Evolutionary conservation across 768 basidiomycete species (phyloP).

Genomic region (Pulveroboletus sp.): DNA sequence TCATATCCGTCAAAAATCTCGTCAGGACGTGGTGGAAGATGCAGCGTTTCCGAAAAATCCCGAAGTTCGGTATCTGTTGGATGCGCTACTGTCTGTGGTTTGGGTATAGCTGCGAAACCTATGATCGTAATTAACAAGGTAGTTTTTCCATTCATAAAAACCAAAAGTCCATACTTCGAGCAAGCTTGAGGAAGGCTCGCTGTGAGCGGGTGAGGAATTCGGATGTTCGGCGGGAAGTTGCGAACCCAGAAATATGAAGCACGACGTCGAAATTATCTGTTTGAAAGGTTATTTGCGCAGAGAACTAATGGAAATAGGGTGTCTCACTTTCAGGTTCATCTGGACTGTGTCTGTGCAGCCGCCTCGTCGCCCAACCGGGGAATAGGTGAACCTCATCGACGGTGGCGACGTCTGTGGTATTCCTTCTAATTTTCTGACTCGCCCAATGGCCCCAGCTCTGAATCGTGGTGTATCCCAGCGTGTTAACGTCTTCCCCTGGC

Average conservation of each 20-base stretch:
- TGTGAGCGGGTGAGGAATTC: conserved; percentile 69
- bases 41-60: conserved; percentile 26
- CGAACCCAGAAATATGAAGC: conserved; percentile 74
- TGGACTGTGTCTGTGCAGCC: conserved; percentile 33
- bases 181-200: conserved; percentile 67
- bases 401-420: conserved; percentile 19
- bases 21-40: conserved; percentile 51
- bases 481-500: conserved; percentile 20
- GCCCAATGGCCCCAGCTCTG: conserved; percentile 64
- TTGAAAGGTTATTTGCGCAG: neutral
- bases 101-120: conserved; percentile 77
- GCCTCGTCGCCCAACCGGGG: conserved; percentile 75
- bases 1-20: conserved; percentile 61
- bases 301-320: neutral
- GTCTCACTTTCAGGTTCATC: conserved; percentile 26
- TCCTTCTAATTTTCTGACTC: conserved; percentile 46
- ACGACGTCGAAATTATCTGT: conserved; percentile 64
- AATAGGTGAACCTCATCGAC: conserved; percentile 56
- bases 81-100: conserved; percentile 34
- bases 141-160: neutral
- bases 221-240: conserved; percentile 52
- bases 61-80: conserved; percentile 26
- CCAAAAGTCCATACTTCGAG: conserved; percentile 51
- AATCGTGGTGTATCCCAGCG: conserved; percentile 18
- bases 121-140: conserved; percentile 2